These are phyloP conservation scores for Byssoonygena ceratinophila DNA, from an alignment of 2,329 filamentous ascomycete species.

Conservation along the genomic window DNA sequence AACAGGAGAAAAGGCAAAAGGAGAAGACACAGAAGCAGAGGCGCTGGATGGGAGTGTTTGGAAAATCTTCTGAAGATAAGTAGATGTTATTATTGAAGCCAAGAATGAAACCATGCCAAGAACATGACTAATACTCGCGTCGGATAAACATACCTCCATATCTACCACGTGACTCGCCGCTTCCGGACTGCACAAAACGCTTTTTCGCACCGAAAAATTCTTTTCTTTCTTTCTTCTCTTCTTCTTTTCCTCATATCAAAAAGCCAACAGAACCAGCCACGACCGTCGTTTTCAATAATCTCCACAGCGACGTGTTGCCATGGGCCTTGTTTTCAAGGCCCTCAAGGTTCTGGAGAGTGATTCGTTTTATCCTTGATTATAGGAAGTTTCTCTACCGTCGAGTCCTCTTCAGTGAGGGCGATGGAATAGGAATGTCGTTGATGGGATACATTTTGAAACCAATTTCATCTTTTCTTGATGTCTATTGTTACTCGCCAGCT, in stretches of 20 bases:
- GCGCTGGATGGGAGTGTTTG: slow-evolving; percentile 10
- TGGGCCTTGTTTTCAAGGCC: slow-evolving; percentile 38
- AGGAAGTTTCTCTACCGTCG: slow-evolving; percentile 61
- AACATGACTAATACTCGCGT: neutral
- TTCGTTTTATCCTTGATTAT: slow-evolving; percentile 43
- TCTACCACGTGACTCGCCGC: slow-evolving; percentile 24
- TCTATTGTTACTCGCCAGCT: too few relatives aligned
- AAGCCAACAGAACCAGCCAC: slow-evolving; percentile 55
- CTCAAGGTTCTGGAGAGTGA: slow-evolving; percentile 56
- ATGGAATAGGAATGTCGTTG: slow-evolving; percentile 61
- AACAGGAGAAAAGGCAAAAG: slow-evolving; percentile 11
- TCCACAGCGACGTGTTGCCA: slow-evolving; percentile 59
- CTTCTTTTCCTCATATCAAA: slow-evolving; percentile 38
- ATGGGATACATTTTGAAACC: slow-evolving; percentile 45
- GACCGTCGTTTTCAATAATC: slow-evolving; percentile 51
- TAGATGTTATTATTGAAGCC: too few relatives aligned
- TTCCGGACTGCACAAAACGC: slow-evolving; percentile 17
- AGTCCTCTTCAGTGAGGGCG: slow-evolving; percentile 61
- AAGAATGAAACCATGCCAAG: too few relatives aligned
- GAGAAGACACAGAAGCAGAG: slow-evolving; percentile 9
- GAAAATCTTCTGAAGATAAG: too few relatives aligned
- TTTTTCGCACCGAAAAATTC: slow-evolving; percentile 12
- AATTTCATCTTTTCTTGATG: too few relatives aligned
- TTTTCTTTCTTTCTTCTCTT: slow-evolving; percentile 20
- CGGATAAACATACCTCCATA: neutral